Evolutionary conservation across 1,139 yeast species (phyloP), one percentile per base, ranked within the genome.

Genomic region (Scheffersomyces segobiensis): DNA sequence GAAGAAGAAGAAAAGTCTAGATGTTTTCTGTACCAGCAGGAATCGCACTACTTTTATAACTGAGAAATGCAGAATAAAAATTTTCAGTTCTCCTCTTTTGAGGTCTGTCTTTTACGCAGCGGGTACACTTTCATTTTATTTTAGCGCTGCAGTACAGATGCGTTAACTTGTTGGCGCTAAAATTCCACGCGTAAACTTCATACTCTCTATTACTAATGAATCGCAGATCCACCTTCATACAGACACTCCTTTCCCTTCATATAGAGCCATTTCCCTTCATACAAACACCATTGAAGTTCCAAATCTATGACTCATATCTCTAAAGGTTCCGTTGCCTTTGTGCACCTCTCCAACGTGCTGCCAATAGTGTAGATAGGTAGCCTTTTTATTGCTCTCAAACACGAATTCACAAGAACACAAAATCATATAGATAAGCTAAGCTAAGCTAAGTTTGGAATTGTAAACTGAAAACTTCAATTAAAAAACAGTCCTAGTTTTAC

Each of bases 1-100:
- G 32, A 32, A 52, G 50, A 52, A 46, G 54, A 50, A 50, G 52
- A 59, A 50, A 53, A 52, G 49, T 14, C n/a, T 20, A 24, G n/a
- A n/a, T n/a, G n/a, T 48, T 5, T 18, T 12, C 21, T 20, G 32
- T 46, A 42, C 14, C 10, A 49, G 21, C 48, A 22, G 57, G 58
- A 54, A 46, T 52, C 56, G 53, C 49, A 39, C 52, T 55, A 39
- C 53, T 57, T 55, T 55, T 55, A 57, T 63, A 60, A 57, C 52
- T 56, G 54, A 47, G 52, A 49, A 53, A 32, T 48, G n/a, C 46
- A 53, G 55, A 54, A 57, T 24, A 63, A 63, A 63, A 59, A 52
- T 57, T 57, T 63, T 62, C 60, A 24, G 24, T 48, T 48, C 50
- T 48, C 50, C 50, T 48, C 50, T 18, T 48, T 48, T 6, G 46